Evolutionary conservation across 441 rosid genomes (phyloP).

Genomic region (Iberis amara): DNA sequence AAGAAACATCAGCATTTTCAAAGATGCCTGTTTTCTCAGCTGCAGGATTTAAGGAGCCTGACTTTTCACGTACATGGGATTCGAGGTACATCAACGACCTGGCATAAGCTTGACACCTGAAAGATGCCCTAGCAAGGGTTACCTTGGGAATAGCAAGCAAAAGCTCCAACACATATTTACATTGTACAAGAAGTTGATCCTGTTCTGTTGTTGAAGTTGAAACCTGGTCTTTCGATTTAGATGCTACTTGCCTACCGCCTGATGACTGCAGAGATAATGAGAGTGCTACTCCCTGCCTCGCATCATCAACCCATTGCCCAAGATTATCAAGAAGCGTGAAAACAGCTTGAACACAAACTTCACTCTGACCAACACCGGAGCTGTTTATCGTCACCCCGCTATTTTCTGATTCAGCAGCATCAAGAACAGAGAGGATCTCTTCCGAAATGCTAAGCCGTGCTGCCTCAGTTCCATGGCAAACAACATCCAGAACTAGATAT

Average conservation of each 20-base stretch:
- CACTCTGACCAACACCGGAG: conserved; percentile 64
- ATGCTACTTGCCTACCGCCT: conserved; percentile 59
- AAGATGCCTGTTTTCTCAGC: conserved; percentile 82
- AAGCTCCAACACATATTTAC: conserved; percentile 89
- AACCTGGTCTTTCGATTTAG: conserved; percentile 56
- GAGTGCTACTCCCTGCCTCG: conserved; percentile 84
- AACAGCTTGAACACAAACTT: conserved; percentile 95
- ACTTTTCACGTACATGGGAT: conserved; percentile 79
- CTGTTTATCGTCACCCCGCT: conserved; percentile 58
- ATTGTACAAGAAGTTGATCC: conserved; percentile 75
- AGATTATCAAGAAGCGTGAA: conserved; percentile 98
- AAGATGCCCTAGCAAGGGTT: conserved; percentile 89
- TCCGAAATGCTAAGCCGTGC: conserved; percentile 82
- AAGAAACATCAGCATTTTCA: conserved; percentile 92
- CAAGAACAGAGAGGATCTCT: conserved; percentile 85
- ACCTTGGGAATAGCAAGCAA: conserved; percentile 81
- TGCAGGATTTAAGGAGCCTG: conserved; percentile 96
- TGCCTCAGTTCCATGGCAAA: conserved; percentile 87
- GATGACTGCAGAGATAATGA: conserved; percentile 56
- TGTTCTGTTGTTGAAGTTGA: conserved; percentile 46
- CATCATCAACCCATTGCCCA: conserved; percentile 98
- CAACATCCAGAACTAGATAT: conserved; percentile 83
- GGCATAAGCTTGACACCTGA: conserved; percentile 94
- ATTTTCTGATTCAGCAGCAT: conserved; percentile 80
- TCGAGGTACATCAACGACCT: conserved; percentile 97